Percentiles rank a stretch among this genome's conserved stretches.
These are phyloP conservation scores for Hyphopichia burtonii DNA, from an alignment of 1,139 yeast species.

Conservation along the genomic window DNA sequence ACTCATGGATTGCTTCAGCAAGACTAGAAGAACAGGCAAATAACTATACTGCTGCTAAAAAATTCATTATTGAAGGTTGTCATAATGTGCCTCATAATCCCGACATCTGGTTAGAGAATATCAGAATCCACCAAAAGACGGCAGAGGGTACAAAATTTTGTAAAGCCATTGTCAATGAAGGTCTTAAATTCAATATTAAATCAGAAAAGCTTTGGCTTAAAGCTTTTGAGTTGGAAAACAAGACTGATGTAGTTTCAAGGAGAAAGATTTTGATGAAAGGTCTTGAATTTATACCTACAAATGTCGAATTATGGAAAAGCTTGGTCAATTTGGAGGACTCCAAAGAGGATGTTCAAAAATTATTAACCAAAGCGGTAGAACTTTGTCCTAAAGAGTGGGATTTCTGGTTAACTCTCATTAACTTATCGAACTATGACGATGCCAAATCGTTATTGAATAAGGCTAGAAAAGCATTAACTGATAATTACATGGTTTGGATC, in stretches of 20 bases:
- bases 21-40: constrained; percentile 69
- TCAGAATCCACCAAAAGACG: constrained; percentile 60
- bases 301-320: constrained; percentile 51
- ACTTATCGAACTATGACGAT: constrained; percentile 42
- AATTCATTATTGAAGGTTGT: constrained; percentile 71
- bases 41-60: constrained; percentile 56
- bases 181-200: constrained; percentile 53
- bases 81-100: constrained; percentile 62
- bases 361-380: constrained; percentile 68
- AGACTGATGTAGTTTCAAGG: constrained; percentile 45
- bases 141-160: constrained; percentile 38
- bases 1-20: constrained; percentile 89
- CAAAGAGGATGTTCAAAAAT: constrained; percentile 46
- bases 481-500: constrained; percentile 65
- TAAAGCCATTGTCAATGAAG: constrained; percentile 64
- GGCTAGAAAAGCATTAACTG: constrained; percentile 57
- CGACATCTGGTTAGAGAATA: constrained; percentile 79
- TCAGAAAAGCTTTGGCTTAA: constrained; percentile 70
- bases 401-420: constrained; percentile 59
- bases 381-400: constrained; percentile 61
- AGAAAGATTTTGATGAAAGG: constrained; percentile 62
- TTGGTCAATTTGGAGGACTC: constrained; percentile 52
- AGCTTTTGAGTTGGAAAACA: constrained; percentile 62
- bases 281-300: constrained; percentile 50
- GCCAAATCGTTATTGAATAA: constrained; percentile 55